phyloP scores from a whole-genome alignment of 495 filamentous ascomycete genomes.

The Thermothielavioides terrestris region DNA sequence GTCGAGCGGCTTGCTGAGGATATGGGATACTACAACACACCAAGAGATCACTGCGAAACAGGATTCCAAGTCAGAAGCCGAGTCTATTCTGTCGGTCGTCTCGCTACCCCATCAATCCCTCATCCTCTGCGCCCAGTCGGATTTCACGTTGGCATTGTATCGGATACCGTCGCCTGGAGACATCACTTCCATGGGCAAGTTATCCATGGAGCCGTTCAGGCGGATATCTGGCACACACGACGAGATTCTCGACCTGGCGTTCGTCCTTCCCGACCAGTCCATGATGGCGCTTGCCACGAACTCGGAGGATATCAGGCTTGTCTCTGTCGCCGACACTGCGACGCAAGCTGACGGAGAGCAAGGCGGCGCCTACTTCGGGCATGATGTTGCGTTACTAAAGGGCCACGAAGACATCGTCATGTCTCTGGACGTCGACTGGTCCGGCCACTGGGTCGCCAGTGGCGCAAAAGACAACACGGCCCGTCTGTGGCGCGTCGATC shows the following conservation, averaged over 20 bases:
- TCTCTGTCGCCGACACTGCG: constrained; percentile 46
- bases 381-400: constrained; percentile 73
- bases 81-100: constrained; percentile 66
- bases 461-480: constrained; percentile 96
- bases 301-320: constrained; percentile 81
- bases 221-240: constrained; percentile 94
- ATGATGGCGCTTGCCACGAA: constrained; percentile 89
- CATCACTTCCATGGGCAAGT: constrained; percentile 19
- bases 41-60: constrained; percentile 71
- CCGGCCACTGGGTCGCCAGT: constrained; percentile 90
- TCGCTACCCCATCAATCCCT: constrained; percentile 52
- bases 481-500: constrained; percentile 83
- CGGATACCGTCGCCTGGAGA: constrained; percentile 34
- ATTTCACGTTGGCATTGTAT: constrained; percentile 76
- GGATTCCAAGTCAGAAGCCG: constrained; percentile 56
- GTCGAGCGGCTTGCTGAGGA: constrained; percentile 67
- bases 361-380: constrained; percentile 63
- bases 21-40: constrained; percentile 72
- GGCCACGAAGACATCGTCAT: constrained; percentile 95
- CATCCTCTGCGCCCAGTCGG: constrained; percentile 75
- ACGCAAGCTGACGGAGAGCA: constrained; percentile 21
- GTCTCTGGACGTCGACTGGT: constrained; percentile 89
- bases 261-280: constrained; percentile 68
- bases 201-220: constrained; percentile 43
- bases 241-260: constrained; percentile 89